Conservation (phyloP, 2,329 filamentous ascomycete genomes). For the Aspergillus novofumigatus region DNA sequence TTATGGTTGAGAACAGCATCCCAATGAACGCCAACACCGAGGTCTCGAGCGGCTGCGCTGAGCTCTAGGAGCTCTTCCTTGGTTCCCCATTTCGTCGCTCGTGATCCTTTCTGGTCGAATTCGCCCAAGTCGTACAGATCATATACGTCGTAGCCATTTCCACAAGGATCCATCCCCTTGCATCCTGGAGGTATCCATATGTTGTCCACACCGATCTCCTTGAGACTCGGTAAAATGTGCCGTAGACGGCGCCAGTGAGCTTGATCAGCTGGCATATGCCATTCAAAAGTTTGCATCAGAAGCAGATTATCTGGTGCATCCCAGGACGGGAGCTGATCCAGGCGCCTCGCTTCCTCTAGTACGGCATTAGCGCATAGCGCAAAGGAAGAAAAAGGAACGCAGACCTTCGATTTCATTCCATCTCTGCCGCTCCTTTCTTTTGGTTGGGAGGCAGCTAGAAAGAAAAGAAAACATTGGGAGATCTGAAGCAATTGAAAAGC, state of each 20-base stretch:
- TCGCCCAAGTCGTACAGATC: constrained; percentile 69
- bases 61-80: constrained; percentile 58
- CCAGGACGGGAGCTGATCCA: constrained; percentile 30
- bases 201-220: constrained; percentile 57
- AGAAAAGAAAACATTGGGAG: constrained; percentile 9
- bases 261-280: constrained; percentile 61
- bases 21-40: constrained; percentile 59
- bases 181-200: constrained; percentile 69
- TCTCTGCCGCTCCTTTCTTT: constrained; percentile 10
- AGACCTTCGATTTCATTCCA: constrained; percentile 25
- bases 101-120: constrained; percentile 64
- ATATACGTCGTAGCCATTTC: constrained; percentile 67
- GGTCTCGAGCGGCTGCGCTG: constrained; percentile 46
- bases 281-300: constrained; percentile 69
- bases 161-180: constrained; percentile 58
- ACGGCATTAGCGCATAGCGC: neutral
- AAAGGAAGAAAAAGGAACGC: neutral
- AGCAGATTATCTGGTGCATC: constrained; percentile 37
- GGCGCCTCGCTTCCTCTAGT: constrained; percentile 20
- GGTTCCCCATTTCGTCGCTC: constrained; percentile 64
- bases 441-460: constrained; percentile 6
- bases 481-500: neutral
- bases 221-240: constrained; percentile 50
- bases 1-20: constrained; percentile 72
- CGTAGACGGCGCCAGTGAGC: constrained; percentile 59